Base-by-base conservation (phyloP, 2,329 filamentous ascomycete species). In the Gnomoniopsis smithogilvyi region DNA sequence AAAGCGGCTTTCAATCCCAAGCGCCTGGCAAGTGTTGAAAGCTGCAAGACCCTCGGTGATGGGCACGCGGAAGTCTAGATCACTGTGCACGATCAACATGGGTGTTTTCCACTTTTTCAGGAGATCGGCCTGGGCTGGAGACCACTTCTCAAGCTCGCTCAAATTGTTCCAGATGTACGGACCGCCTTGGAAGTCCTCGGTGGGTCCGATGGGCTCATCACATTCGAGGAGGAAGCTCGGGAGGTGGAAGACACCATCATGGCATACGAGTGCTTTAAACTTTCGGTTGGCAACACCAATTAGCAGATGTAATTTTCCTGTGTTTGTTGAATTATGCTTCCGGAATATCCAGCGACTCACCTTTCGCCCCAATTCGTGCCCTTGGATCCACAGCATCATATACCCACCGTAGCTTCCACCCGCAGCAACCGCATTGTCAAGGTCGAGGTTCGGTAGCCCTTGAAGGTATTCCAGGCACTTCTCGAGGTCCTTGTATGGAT, bases 21-120 rank as follows among this genome's bases (percentile, higher is more conserved):
- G 78, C n/a, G 81, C 80, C 73, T 92, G 88, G 33, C 92, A 74
- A 1, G 87, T 83, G 62, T 91, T 89, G 72, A 92, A 92, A 0
- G 86, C 82, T 0, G 86, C 82, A 24, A 93, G 72, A 0, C 89
- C 89, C 69, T 76, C 72, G 0, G 72, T 73, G 7, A 75, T 60
- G 6, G 72, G 68, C 53, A 65, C 71, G 6, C 88, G 79, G 65
- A 87, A 90, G 68, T 92, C 89, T 48, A 83, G 76, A 62, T 88
- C 85, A 63, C 81, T 86, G 73, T 92, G 89, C 36, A 92, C 86
- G 58, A 92, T 79, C 30, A 57, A 38, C 49, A 58, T 48, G 6
- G 54, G 54, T 19, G 49, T 87, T 4, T 76, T 71, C 87, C 89
- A 92, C 59, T 88, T 79, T 17, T 77, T 67, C 49, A 84, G 74